phyloP scores from a whole-genome alignment of 1,139 yeast genomes.

The Lodderomyces theae region DNA sequence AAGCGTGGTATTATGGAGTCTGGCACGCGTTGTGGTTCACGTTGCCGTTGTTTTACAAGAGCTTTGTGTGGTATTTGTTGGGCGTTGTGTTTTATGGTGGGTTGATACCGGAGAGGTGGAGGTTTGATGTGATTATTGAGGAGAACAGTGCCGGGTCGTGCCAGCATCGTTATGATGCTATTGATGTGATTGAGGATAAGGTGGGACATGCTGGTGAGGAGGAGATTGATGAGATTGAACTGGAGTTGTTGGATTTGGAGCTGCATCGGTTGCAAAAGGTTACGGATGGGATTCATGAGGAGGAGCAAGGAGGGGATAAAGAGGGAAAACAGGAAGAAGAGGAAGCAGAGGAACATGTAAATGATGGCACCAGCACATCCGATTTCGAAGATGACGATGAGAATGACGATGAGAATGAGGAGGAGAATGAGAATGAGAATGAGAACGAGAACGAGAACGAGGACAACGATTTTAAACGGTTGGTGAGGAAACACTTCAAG shows the following conservation, averaged over 20 bases:
- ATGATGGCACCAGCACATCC: not conserved
- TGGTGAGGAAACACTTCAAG: slow-evolving; percentile 54
- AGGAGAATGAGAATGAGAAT: slow-evolving; percentile 1
- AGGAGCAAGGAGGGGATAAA: not conserved
- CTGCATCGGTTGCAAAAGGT: slow-evolving; percentile 1
- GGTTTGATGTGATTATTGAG: slow-evolving; percentile 58
- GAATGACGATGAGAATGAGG: not conserved
- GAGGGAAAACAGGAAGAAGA: not conserved
- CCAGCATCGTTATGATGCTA: slow-evolving; percentile 28
- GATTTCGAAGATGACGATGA: not conserved
- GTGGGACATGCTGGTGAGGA: slow-evolving; percentile 44
- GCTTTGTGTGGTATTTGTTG: slow-evolving; percentile 67
- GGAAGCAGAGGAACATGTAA: not conserved
- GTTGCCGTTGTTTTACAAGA: slow-evolving; percentile 59
- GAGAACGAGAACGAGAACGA: too few relatives aligned
- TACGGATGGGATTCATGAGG: not conserved
- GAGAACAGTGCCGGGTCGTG: slow-evolving; percentile 24
- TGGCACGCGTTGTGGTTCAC: slow-evolving; percentile 50
- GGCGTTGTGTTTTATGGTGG: slow-evolving; percentile 91
- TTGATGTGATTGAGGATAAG: slow-evolving; percentile 36
- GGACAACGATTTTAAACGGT: slow-evolving; percentile 28
- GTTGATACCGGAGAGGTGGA: slow-evolving; percentile 85
- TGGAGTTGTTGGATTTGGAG: slow-evolving; percentile 23
- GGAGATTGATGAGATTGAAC: slow-evolving; percentile 43
- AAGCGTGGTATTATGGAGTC: slow-evolving; percentile 58